Base-by-base conservation (phyloP, 306 rosid genomes). In the Heteromeles arbutifolia region DNA sequence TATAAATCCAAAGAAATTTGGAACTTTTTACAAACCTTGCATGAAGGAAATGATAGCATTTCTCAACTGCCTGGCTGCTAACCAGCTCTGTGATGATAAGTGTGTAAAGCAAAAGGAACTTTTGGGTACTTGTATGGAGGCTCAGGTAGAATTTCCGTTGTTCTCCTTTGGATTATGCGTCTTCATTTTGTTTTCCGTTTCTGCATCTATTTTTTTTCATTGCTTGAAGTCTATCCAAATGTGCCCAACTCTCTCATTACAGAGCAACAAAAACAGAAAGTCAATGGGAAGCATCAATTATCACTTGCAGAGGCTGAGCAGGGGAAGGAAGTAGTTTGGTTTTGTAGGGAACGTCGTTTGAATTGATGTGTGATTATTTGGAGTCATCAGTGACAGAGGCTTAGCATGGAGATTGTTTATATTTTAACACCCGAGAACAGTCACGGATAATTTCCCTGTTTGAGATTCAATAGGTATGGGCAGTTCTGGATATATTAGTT, bases 211-310 rank as follows among this genome's bases (percentile, higher is more conserved):
- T 70, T 6, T 4, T 77, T 65, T 41, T 50, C 28, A 48, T 18
- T 52, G 19, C 69, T 11, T 26, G 12, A 62, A 39, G 34, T 62
- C 14, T 43, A 8, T 26, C 61, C 53, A 63, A 25, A 79, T 43
- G 28, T 76, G 45, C 56, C 73, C 72, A 66, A 58, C 14, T 54
- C 64, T 48, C 79, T 50, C 78, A 57, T 72, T 80, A 74, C 96
- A 94, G 98, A 75, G 89, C 58, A 86, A 73, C 65, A 85, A 82
- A 74, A 91, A 86, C 79, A 83, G 84, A 77, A 90, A 83, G 78
- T 80, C 90, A 56, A 82, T 87, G 97, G 96, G 98, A 77, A 90
- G 90, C 83, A 62, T 94, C 83, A 94, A 94, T 84, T 94, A 90
- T 79, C 96, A 91, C 67, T 76, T 91, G 86, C 97, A 89, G 89